A percentile compares a stretch with the other conserved stretches of the same genome.
phyloP scores from a whole-genome alignment of 441 rosid species.

The Populus hybrid region DNA sequence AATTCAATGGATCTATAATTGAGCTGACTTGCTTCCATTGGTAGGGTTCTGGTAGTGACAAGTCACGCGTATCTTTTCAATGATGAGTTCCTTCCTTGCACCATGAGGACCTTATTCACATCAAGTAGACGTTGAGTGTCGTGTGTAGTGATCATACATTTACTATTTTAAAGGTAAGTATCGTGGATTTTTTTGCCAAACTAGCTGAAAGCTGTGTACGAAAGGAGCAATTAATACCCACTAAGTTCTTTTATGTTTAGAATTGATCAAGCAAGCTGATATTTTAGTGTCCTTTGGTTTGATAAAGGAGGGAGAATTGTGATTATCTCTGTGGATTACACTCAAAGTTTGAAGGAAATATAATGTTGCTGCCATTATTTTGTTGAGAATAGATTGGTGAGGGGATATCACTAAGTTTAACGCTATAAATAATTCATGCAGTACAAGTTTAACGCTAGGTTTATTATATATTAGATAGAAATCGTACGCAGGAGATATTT shows the following conservation, averaged over 20 bases:
- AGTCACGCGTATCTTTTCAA: not conserved
- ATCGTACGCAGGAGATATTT: not conserved
- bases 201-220: not conserved
- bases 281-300: not conserved
- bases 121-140: not conserved
- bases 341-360: not conserved
- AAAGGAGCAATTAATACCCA: not conserved
- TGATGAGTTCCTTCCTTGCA: not conserved
- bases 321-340: not conserved
- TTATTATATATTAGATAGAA: not conserved
- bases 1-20: not conserved
- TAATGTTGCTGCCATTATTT: not conserved
- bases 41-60: not conserved
- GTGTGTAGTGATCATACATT: not conserved
- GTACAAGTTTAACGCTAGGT: not conserved
- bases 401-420: constrained; percentile 13
- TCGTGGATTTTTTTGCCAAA: not conserved
- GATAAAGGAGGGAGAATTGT: not conserved
- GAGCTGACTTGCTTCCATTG: not conserved
- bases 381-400: constrained; percentile 4
- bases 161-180: not conserved
- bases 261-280: not conserved
- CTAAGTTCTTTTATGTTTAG: not conserved
- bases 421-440: not conserved
- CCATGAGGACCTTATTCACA: not conserved